phyloP scores from a whole-genome alignment of 176 grass and related monocot genomes.

The Eragrostis curvula region DNA sequence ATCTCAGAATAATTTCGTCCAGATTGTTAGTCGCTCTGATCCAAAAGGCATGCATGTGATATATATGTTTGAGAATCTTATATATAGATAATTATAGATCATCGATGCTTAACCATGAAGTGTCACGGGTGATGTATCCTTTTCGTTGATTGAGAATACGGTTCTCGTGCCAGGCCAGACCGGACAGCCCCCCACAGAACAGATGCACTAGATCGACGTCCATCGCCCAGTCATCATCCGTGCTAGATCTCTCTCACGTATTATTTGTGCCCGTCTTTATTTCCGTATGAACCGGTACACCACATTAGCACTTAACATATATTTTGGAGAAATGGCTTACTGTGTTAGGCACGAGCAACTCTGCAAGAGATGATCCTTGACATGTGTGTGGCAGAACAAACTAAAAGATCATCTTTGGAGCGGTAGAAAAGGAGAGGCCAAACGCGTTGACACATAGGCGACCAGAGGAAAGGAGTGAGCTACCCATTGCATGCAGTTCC shows the following conservation, averaged over 20 bases:
- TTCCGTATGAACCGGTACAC: no score
- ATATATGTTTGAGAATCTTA: background rate
- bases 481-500: background rate
- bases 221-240: background rate
- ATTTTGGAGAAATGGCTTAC: background rate
- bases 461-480: background rate
- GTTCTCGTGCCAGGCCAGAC: background rate
- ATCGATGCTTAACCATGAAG: background rate
- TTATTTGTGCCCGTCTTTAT: no score
- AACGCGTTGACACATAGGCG: conserved; percentile 35
- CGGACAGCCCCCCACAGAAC: background rate
- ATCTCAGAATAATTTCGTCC: background rate
- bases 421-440: conserved; percentile 34
- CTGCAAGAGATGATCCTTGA: background rate
- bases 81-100: background rate
- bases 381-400: background rate
- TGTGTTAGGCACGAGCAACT: conserved; percentile 17
- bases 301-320: no score
- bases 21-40: no score
- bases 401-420: background rate
- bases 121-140: conserved; percentile 5
- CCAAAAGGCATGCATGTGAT: background rate
- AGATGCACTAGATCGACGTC: background rate
- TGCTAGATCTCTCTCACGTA: no score
- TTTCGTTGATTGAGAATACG: background rate